These are phyloP conservation scores for Fusarium pilosicola DNA, from an alignment of 2,329 filamentous ascomycete genomes.

Conservation along the genomic window DNA sequence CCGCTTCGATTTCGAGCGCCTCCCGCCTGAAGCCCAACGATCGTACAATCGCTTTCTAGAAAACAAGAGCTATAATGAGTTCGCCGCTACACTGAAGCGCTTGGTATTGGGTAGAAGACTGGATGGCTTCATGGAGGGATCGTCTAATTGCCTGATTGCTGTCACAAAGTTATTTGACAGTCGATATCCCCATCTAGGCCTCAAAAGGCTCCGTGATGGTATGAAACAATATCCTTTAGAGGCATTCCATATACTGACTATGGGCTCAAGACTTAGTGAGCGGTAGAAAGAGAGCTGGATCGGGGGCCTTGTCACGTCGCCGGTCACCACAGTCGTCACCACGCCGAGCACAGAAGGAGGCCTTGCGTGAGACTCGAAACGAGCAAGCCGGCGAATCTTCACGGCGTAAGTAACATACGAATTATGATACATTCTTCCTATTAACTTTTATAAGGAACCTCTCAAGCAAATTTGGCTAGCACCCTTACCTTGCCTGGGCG, in stretches of 20 bases:
- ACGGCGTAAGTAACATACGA: not conserved
- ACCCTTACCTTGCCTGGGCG: slow-evolving; percentile 2
- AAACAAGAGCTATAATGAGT: not conserved
- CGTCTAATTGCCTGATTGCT: slow-evolving; percentile 8
- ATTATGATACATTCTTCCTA: not conserved
- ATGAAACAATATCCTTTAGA: not conserved
- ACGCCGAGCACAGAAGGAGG: slow-evolving; percentile 5
- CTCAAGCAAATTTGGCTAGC: not conserved
- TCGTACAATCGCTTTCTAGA: slow-evolving; percentile 17
- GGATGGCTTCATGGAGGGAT: slow-evolving; percentile 32
- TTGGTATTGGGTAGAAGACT: slow-evolving; percentile 25
- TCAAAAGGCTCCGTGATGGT: slow-evolving; percentile 24
- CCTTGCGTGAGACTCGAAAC: not conserved
- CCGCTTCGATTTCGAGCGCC: slow-evolving; percentile 11
- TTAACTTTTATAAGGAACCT: not conserved
- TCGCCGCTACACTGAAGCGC: slow-evolving; percentile 22
- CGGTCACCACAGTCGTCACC: not conserved
- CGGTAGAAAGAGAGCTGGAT: not conserved
- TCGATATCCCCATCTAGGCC: slow-evolving; percentile 25
- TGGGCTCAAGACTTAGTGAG: not conserved
- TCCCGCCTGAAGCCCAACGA: slow-evolving; percentile 25
- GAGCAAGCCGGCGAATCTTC: not conserved
- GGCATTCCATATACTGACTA: not conserved
- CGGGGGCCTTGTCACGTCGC: not conserved
- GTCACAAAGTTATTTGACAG: slow-evolving; percentile 34